phyloP scores from a whole-genome alignment of 805 yeast species.

The Starmerella ratchasimensis region DNA sequence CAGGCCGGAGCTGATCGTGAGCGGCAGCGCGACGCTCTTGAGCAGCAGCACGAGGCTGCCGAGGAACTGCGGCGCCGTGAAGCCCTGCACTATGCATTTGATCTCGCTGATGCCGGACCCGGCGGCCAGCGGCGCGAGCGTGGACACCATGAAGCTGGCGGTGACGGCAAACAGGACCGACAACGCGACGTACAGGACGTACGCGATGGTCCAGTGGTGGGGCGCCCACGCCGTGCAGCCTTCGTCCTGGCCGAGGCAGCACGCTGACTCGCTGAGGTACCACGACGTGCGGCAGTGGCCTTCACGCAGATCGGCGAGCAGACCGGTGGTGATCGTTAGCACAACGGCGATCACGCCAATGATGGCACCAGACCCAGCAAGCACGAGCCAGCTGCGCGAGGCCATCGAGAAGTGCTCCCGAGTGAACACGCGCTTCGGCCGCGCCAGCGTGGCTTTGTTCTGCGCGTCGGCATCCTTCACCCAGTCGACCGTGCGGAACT shows the following conservation, averaged over 20 bases:
- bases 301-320: conserved; percentile 61
- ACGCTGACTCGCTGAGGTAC: conserved; percentile 58
- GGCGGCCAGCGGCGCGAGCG: conserved; percentile 78
- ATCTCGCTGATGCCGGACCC: conserved; percentile 97
- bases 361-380: conserved; percentile 58
- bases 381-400: conserved; percentile 54
- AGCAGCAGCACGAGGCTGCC: conserved; percentile 57
- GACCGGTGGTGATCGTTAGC: conserved; percentile 70
- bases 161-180: conserved; percentile 48
- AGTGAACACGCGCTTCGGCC: conserved; percentile 2
- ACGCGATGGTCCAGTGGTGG: conserved; percentile 43
- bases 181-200: conserved; percentile 42
- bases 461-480: conserved; percentile 38
- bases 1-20: conserved; percentile 84
- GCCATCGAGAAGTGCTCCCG: conserved; percentile 16
- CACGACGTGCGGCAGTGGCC: conserved; percentile 67
- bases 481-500: conserved; percentile 42
- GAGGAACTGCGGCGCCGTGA: conserved; percentile 61
- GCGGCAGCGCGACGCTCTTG: conserved; percentile 69
- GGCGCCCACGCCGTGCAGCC: conserved; percentile 50
- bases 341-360: conserved; percentile 78
- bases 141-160: conserved; percentile 56
- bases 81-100: conserved; percentile 87
- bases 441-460: conserved; percentile 17
- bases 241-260: conserved; percentile 56